Conservation (phyloP, 306 rosid species). For the Inga leiocalycina region DNA sequence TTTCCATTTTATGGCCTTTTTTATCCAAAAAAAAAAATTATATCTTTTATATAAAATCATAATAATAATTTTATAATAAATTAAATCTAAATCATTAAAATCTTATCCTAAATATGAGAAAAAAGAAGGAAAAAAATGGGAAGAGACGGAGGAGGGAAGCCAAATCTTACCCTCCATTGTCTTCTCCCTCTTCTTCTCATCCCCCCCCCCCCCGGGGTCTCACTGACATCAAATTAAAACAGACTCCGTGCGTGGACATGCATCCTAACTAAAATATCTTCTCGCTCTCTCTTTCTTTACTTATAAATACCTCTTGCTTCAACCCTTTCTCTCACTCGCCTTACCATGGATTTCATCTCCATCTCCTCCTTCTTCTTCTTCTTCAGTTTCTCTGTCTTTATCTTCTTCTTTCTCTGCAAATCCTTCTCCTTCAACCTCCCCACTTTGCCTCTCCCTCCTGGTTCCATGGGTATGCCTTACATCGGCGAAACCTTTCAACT, state of each 20-base stretch:
- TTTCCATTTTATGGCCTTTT: too few species aligned
- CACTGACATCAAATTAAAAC: not conserved
- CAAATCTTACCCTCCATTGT: not conserved
- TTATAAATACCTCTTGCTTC: conserved; percentile 29
- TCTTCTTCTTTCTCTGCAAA: conserved; percentile 38
- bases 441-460: conserved; percentile 77
- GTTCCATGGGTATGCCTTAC: conserved; percentile 86
- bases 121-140: too few species aligned
- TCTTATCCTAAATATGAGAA: too few species aligned
- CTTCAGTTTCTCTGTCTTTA: conserved; percentile 15
- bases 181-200: not conserved
- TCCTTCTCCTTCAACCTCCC: conserved; percentile 31
- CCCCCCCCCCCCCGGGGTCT: not conserved
- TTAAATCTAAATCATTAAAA: too few species aligned
- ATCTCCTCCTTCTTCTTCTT: not conserved
- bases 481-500: conserved; percentile 92
- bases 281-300: not conserved
- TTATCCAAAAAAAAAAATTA: too few species aligned
- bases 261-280: too few species aligned
- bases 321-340: conserved; percentile 8
- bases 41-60: too few species aligned
- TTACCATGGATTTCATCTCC: conserved; percentile 39
- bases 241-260: conserved; percentile 8
- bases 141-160: too few species aligned
- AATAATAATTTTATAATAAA: too few species aligned